Base-by-base conservation (phyloP, 108 stramenopile genomes). In the Nitzschia putrida region DNA sequence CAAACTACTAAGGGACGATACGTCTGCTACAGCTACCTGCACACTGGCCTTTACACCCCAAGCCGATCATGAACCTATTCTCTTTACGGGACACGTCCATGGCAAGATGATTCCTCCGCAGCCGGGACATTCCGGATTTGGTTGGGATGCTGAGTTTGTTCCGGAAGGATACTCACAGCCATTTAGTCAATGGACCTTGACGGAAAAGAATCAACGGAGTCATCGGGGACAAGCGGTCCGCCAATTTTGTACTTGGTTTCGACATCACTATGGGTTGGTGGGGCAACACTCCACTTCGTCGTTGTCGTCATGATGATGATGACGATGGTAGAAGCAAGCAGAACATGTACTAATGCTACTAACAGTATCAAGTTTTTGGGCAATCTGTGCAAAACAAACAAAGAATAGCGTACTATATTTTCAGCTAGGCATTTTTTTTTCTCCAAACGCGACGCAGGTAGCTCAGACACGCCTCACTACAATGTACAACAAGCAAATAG, bases 61-160 rank as follows among this genome's bases (percentile, higher is more conserved):
- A 65, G 86, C 94, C 16, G 98, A 98, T 66, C 29, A 34, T 34
- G 29, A 34, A 34, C 95, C 96, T 8, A 79, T 93, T 14, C 66
- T 97, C 8, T 99, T 96, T 68, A 91, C 92, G 4, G 95, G 95
- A 24, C 68, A 78, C 57, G 82, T 80, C n/a, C 55, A 78, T 0
- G 96, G 98, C 6, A 90, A 53, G 23, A 96, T 99, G 64, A 95
- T 98, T 12, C 85, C 71, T 54, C 95, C 99, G 0, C 66, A 90
- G 16, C 91, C 85, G 24, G 87, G 87, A 42, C 18, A 49, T 18
- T 16, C 47, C 1, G 95, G 96, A 49, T 99, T 99, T 77, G 99
- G 99, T 24, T 99, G 99, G 99, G 99, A 99, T 68, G 72, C 83
- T 7, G 93, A 98, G 13, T 99, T 99, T 85, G 89, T 98, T 53